These are phyloP conservation scores for Asterella californica DNA, from an alignment of 225 moss, liverwort and hornwort species.

Conservation along the genomic window DNA sequence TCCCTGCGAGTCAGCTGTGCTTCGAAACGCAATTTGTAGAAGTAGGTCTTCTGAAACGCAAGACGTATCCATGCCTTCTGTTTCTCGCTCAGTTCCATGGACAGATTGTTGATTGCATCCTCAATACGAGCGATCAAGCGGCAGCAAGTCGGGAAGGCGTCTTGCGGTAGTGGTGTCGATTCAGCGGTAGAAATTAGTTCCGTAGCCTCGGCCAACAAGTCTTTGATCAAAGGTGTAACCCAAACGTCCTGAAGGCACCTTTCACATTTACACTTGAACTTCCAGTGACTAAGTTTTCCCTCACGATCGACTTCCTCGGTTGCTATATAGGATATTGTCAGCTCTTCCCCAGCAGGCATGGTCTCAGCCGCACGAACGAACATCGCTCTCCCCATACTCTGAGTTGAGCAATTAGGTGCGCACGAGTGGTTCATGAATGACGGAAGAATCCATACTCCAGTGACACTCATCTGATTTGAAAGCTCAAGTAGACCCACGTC, in stretches of 20 bases:
- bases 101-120: not conserved
- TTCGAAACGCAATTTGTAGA: not conserved
- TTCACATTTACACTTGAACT: conserved; percentile 20
- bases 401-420: conserved; percentile 1
- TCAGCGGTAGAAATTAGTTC: not conserved
- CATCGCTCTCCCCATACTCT: conserved; percentile 1
- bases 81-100: conserved; percentile 1
- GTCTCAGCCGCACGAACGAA: conserved; percentile 12
- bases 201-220: not conserved
- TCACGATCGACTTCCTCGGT: not conserved
- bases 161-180: not conserved
- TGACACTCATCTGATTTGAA: not conserved
- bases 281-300: not conserved
- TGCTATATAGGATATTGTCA: conserved; percentile 12
- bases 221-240: not conserved
- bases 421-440: conserved; percentile 34
- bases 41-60: not conserved
- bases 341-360: conserved; percentile 17
- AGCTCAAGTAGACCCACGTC: not conserved
- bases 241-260: conserved; percentile 15
- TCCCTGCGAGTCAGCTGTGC: not conserved
- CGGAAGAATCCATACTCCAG: conserved; percentile 25
- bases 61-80: conserved; percentile 16
- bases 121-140: not conserved
- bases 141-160: not conserved